Conservation (phyloP, 2,329 filamentous ascomycete genomes). For the Chaetomiaceae sp. region DNA sequence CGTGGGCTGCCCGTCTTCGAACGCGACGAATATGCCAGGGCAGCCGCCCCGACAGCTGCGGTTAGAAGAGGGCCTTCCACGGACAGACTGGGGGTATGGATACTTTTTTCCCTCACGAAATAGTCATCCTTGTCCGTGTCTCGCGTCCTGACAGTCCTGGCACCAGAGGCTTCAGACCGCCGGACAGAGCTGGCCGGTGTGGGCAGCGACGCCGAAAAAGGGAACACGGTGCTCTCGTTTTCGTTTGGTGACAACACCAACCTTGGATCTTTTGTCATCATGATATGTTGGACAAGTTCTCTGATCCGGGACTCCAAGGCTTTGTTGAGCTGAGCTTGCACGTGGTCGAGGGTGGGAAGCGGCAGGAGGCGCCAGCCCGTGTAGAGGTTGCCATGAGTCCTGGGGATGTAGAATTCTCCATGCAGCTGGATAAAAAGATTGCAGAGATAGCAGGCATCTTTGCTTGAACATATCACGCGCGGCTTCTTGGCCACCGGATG, state of each 20-base stretch:
- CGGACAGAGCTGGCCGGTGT: not conserved
- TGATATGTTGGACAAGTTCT: not conserved
- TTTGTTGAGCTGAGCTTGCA: slow-evolving; percentile 7
- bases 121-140: too few relatives aligned
- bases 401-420: slow-evolving; percentile 37
- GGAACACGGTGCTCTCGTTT: slow-evolving; percentile 20
- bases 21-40: too few relatives aligned
- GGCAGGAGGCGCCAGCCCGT: slow-evolving; percentile 40
- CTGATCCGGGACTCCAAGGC: slow-evolving; percentile 10
- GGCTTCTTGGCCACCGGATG: slow-evolving; percentile 29
- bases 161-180: too few relatives aligned
- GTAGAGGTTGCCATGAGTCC: slow-evolving; percentile 42
- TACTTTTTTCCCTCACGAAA: too few relatives aligned
- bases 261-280: not conserved
- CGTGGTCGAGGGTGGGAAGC: slow-evolving; percentile 4
- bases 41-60: too few relatives aligned
- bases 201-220: slow-evolving; percentile 4
- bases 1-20: too few relatives aligned
- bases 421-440: slow-evolving; percentile 42
- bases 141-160: too few relatives aligned
- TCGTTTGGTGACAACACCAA: not conserved
- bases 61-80: too few relatives aligned
- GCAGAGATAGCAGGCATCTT: slow-evolving; percentile 48
- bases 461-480: slow-evolving; percentile 44
- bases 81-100: too few relatives aligned